Evolutionary conservation across 2,329 filamentous ascomycete species (phyloP), one percentile per base, ranked within the genome.

Genomic region (Boeremia lycopersici): DNA sequence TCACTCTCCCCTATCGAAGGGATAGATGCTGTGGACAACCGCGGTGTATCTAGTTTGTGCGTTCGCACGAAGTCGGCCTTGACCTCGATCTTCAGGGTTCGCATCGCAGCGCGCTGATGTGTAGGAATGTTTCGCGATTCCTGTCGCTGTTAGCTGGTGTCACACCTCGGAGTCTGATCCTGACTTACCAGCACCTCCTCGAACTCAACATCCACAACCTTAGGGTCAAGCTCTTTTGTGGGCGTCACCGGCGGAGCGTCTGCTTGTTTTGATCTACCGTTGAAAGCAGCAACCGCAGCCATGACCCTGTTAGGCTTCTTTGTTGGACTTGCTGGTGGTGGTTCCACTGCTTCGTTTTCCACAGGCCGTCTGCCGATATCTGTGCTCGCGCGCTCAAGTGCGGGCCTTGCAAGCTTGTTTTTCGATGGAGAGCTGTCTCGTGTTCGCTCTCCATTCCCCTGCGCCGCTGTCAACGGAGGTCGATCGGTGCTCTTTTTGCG

Each of bases 1-100:
- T 55, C 52, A 77, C 72, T 76, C n/a, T 71, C 69, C n/a, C 54
- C 65, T n/a, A 66, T 58, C 2, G 68, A 63, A 13, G 52, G 41
- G 9, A 64, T 72, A 62, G 80, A 69, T 75, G 77, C 68, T 79
- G 73, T 67, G 78, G 81, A 63, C 79, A 73, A 65, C 78, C 81
- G 62, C 74, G 77, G 60, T 79, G 61, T 77, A 81, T 73, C 80
- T 79, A 75, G 82, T 87, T 90, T 91, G 72, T 97, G 90, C 73
- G 96, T 93, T 48, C 89, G 88, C 66, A 98, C 92, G 67, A 99
- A 96, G 70, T 98, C 93, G 71, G 92, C 90, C 77, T 99, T 99
- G 79, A 98, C 93, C 31, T 90, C 89, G 61, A 91, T 84, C 59
- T 90, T 91, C 56, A 99, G 80, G 52, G 88, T 93, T 40, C 93